Evolutionary conservation across 2,329 filamentous ascomycete species (phyloP).

Genomic region (Cadophora gregata): DNA sequence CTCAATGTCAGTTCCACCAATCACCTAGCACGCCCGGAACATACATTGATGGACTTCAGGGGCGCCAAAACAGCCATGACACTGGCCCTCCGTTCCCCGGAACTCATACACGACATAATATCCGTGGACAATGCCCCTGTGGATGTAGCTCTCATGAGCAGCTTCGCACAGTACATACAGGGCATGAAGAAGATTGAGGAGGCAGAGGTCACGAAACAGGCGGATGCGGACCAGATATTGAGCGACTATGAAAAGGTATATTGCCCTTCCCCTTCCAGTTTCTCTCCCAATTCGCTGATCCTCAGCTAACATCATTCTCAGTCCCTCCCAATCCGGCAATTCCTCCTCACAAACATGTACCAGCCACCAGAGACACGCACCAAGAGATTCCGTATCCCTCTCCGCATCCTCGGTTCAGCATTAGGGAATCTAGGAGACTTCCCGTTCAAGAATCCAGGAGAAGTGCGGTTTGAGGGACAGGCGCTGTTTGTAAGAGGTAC

Average conservation of each 20-base stretch:
- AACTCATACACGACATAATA: slow-evolving; percentile 72
- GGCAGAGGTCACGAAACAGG: slow-evolving; percentile 68
- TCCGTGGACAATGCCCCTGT: slow-evolving; percentile 93
- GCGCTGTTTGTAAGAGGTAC: slow-evolving; percentile 83
- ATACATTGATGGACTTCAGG: slow-evolving; percentile 51
- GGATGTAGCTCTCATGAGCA: slow-evolving; percentile 74
- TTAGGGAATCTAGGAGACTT: slow-evolving; percentile 83
- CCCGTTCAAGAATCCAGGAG: slow-evolving; percentile 77
- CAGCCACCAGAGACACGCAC: slow-evolving; percentile 55
- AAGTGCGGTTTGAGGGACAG: slow-evolving; percentile 73
- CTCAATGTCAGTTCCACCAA: slow-evolving; percentile 71
- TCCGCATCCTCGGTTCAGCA: slow-evolving; percentile 70
- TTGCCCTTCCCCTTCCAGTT: slow-evolving; percentile 28
- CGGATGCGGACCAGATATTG: slow-evolving; percentile 82
- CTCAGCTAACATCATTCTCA: slow-evolving; percentile 41
- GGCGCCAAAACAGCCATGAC: slow-evolving; percentile 94
- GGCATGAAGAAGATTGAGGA: slow-evolving; percentile 85
- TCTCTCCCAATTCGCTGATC: neutral
- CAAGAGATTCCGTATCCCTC: slow-evolving; percentile 79
- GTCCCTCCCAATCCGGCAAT: slow-evolving; percentile 82
- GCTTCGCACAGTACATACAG: slow-evolving; percentile 80
- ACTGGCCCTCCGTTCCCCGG: slow-evolving; percentile 74
- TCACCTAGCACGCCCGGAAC: neutral
- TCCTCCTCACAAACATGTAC: slow-evolving; percentile 85
- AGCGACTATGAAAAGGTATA: slow-evolving; percentile 71